Base-by-base conservation (phyloP, 169 alveolate species). In the Eimeria tenella region DNA sequence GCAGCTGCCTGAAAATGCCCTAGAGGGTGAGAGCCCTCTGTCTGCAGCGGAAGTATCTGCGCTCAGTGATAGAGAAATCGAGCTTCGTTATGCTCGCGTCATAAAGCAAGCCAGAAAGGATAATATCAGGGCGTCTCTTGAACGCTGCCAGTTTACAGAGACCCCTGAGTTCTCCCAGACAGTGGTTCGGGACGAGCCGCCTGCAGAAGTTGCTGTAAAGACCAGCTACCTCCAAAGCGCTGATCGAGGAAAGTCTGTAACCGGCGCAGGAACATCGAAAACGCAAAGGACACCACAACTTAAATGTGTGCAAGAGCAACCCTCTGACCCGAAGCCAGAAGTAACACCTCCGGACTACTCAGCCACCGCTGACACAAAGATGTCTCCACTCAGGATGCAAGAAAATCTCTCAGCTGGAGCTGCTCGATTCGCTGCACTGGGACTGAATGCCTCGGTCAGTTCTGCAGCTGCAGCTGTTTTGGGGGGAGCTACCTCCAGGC, bases 1-100 rank as follows among this genome's bases (percentile, higher is more conserved):
- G 74, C 91, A 83, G 91, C 53, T 52, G 79, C 91, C 91, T 31
- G 91, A 83, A 42, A 83, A 83, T 63, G 91, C 91, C 79, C 73
- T 62, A 58, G 23, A 13, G 7, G 91, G 91, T 52, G 91, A 83
- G 58, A n/a, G 23, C 60, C 49, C 77, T 2, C 79, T 83, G 6
- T 60, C 91, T 25, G 79, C 74, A 19, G 65, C 0, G 49, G 91
- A 83, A 60, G 77, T 60, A 42, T 74, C 65, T 11, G 91, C 91
- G 23, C 91, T 83, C 31, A 83, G 63, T 25, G 91, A 50, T 23
- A 77, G 60, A 23, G 91, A 83, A 77, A 77, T 83, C 50, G 60
- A 83, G 79, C 62, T 62, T 56, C 91, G 91, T 42, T 83, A 83
- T 49, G 9, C 53, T 19, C 77, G 77, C 15, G 79, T 62, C 70